Evolutionary conservation across 2,329 filamentous ascomycete species (phyloP).

Genomic region (Aspergillus sp.): DNA sequence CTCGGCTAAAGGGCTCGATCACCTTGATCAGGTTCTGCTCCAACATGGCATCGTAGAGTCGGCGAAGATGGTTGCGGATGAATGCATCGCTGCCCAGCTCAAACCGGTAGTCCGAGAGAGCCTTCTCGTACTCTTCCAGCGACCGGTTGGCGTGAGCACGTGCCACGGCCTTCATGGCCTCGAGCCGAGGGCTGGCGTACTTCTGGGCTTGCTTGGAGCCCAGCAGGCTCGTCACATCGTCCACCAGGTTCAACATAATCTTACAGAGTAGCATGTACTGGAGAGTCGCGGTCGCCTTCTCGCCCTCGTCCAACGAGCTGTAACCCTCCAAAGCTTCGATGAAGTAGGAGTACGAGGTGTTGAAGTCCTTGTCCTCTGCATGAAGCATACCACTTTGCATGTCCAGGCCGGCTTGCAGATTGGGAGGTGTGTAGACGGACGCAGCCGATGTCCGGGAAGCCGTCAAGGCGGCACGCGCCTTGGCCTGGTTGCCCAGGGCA

Average conservation of each 20-base stretch:
- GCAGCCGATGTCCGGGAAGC: slow-evolving; percentile 92
- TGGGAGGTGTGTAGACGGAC: slow-evolving; percentile 92
- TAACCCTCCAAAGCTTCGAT: slow-evolving; percentile 98
- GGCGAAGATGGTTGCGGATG: slow-evolving; percentile 93
- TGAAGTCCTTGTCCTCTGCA: slow-evolving; percentile 98
- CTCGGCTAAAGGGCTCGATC: slow-evolving; percentile 95
- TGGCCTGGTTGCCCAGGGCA: slow-evolving; percentile 92
- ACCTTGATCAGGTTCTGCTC: slow-evolving; percentile 99
- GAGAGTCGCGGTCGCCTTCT: slow-evolving; percentile 90
- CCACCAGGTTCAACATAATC: slow-evolving; percentile 96
- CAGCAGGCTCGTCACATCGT: slow-evolving; percentile 95
- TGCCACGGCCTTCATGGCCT: slow-evolving; percentile 98
- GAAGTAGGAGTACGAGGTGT: slow-evolving; percentile 98
- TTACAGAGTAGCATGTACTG: slow-evolving; percentile 99
- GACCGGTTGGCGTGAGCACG: slow-evolving; percentile 93
- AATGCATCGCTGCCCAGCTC: slow-evolving; percentile 94
- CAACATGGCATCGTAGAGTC: slow-evolving; percentile 96
- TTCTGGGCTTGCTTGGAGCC: slow-evolving; percentile 94
- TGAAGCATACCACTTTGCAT: slow-evolving; percentile 99
- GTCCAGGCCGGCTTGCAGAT: slow-evolving; percentile 92
- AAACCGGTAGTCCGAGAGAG: slow-evolving; percentile 84
- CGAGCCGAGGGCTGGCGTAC: slow-evolving; percentile 91
- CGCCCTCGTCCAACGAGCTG: slow-evolving; percentile 82
- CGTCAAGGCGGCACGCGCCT: slow-evolving; percentile 91
- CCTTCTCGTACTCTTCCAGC: slow-evolving; percentile 94